These are phyloP conservation scores for Dendryphion nanum DNA, from an alignment of 2,329 filamentous ascomycete species.

Conservation along the genomic window DNA sequence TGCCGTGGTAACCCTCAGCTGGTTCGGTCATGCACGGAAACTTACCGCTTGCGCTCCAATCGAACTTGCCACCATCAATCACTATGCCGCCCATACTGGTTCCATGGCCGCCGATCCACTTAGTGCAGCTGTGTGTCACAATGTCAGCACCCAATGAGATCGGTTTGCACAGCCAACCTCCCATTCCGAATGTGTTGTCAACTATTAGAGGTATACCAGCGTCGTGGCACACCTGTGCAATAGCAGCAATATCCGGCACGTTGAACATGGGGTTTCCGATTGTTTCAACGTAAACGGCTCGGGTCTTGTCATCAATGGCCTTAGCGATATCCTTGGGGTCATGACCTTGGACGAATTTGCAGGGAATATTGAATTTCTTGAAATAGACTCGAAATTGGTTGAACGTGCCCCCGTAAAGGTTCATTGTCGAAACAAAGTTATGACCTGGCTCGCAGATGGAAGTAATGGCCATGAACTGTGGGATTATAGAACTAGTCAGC, in stretches of 20 bases:
- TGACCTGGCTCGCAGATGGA: slow-evolving; percentile 38
- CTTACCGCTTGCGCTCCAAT: slow-evolving; percentile 20
- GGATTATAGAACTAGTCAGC: not conserved
- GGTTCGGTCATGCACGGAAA: slow-evolving; percentile 22
- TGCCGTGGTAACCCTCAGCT: slow-evolving; percentile 21
- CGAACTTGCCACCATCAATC: slow-evolving; percentile 26
- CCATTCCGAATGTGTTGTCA: slow-evolving; percentile 4
- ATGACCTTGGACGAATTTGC: slow-evolving; percentile 37
- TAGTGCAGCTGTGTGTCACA: slow-evolving; percentile 24
- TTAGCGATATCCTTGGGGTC: slow-evolving; percentile 14
- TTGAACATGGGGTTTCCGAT: slow-evolving; percentile 23
- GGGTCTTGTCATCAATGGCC: slow-evolving; percentile 19
- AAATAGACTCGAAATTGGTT: slow-evolving; percentile 41
- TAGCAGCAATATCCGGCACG: slow-evolving; percentile 18
- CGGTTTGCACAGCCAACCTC: slow-evolving; percentile 21
- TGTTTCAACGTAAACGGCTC: slow-evolving; percentile 21
- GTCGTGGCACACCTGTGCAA: slow-evolving; percentile 16
- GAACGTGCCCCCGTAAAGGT: slow-evolving; percentile 40
- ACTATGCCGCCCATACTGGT: slow-evolving; percentile 26
- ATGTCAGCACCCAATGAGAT: slow-evolving; percentile 24
- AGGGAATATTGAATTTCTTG: slow-evolving; percentile 39
- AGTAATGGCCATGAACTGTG: slow-evolving; percentile 39
- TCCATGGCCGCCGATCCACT: slow-evolving; percentile 32
- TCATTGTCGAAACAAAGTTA: slow-evolving; percentile 39
- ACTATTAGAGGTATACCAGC: slow-evolving; percentile 20